Evolutionary conservation across 2,329 filamentous ascomycete genomes (phyloP).

Genomic region (Penicillium sp.): DNA sequence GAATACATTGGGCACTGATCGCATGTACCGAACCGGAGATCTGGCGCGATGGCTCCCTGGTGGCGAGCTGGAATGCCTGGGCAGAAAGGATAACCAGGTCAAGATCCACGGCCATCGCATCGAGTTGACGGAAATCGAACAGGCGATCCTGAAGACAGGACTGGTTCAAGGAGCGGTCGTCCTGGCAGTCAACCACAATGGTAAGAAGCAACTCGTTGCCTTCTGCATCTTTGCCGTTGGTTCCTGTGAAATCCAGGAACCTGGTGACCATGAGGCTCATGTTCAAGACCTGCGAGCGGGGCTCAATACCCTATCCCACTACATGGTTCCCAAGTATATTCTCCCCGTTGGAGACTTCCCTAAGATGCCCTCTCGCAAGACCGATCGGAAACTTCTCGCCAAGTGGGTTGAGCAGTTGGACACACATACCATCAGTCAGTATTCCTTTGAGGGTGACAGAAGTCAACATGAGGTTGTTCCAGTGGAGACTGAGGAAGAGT

Average conservation of each 20-base stretch:
- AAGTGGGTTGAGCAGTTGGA: background rate
- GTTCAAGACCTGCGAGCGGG: background rate
- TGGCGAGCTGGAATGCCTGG: slow-evolving; percentile 35
- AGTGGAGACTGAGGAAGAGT: slow-evolving; percentile 4
- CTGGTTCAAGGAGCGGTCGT: slow-evolving; percentile 2
- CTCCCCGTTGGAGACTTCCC: slow-evolving; percentile 1
- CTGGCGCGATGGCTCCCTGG: slow-evolving; percentile 15
- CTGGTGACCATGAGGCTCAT: background rate
- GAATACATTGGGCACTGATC: background rate
- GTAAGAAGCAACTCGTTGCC: slow-evolving; percentile 11
- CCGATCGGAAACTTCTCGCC: background rate
- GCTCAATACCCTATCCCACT: background rate
- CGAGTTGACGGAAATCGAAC: slow-evolving; percentile 48
- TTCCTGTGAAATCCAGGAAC: background rate
- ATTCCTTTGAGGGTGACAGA: background rate
- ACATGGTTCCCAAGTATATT: slow-evolving; percentile 2
- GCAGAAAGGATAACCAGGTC: slow-evolving; percentile 60
- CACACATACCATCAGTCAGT: background rate
- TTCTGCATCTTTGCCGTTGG: slow-evolving; percentile 2
- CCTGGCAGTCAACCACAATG: background rate
- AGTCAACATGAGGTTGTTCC: background rate
- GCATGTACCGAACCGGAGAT: slow-evolving; percentile 23
- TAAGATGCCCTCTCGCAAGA: slow-evolving; percentile 2
- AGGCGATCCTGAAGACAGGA: slow-evolving; percentile 7
- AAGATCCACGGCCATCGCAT: slow-evolving; percentile 62